Evolutionary conservation across 2,329 filamentous ascomycete genomes (phyloP), one percentile per base, ranked within the genome.

Genomic region (Lachnellula occidentalis): DNA sequence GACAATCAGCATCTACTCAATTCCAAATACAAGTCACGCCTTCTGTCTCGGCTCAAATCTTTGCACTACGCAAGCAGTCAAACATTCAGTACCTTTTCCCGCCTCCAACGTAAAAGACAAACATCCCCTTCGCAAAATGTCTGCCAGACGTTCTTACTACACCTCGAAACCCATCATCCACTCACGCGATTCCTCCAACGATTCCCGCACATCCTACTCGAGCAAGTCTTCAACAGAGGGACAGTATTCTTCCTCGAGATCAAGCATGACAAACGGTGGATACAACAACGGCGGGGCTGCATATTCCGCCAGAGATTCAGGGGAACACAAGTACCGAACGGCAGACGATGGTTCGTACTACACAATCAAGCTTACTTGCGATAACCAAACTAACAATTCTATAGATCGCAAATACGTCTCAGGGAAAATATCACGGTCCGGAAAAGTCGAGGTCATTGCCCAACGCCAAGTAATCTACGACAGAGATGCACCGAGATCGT

Each of bases 321-420:
- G 43, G 14, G 42, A 50, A 3, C 45, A 45, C 14, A 51, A 11
- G 24, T 21, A 51, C 31, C 46, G 61, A 46, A 59, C 58, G n/a
- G 54, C 58, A 42, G 55, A 64, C n/a, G 58, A 62, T 59, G 50
- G 58, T 60, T 56, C 41, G 60, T 55, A 24, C 21, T 19, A 53
- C 36, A 9, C 39, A 36, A 45, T 37, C 46, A 31, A 31, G 24
- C 15, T 46, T 7, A 31, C 22, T 50, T 27, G 22, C 19, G 19
- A 53, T 7, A n/a, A 19, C 27, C 45, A 34, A 46, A 21, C 48
- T 51, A 56, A 56, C 39, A 7, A 17, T 51, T 15, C 37, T 48
- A 22, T n/a, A 59, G 58, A 50, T 2, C 5, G 45, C 31, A 54
- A 60, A 34, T 55, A 55, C 12, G 37, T 62, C 1, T 42, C 36